phyloP scores from a whole-genome alignment of 2,329 filamentous ascomycete genomes.

The Hymenoscyphus infarciens region DNA sequence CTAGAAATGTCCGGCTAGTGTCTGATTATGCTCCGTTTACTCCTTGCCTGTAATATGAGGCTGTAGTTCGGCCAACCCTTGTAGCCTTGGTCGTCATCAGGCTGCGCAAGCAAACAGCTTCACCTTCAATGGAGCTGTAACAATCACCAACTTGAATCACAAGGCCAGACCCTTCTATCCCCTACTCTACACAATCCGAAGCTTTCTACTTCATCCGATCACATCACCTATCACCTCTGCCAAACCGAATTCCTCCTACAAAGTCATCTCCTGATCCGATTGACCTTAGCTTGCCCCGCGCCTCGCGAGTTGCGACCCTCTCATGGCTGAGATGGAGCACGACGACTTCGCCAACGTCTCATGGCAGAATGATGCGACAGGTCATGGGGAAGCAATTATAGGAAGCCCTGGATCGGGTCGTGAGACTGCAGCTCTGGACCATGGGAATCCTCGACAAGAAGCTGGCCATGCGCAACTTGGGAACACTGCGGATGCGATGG shows the following conservation, averaged over 20 bases:
- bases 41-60: background rate
- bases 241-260: background rate
- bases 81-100: background rate
- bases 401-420: slow-evolving; percentile 40
- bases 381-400: slow-evolving; percentile 41
- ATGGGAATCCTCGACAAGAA: background rate
- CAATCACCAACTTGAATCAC: background rate
- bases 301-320: slow-evolving; percentile 13
- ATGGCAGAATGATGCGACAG: slow-evolving; percentile 63
- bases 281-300: slow-evolving; percentile 24
- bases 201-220: background rate
- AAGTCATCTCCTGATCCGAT: background rate
- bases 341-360: slow-evolving; percentile 80
- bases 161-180: background rate
- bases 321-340: slow-evolving; percentile 31
- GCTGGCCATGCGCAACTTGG: slow-evolving; percentile 30
- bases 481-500: slow-evolving; percentile 39
- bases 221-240: background rate
- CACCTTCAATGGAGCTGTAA: background rate
- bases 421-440: slow-evolving; percentile 9
- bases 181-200: background rate
- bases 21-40: background rate
- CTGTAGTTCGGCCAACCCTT: background rate
- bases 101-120: slow-evolving; percentile 1
- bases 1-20: no score